phyloP scores from a whole-genome alignment of 2,329 filamentous ascomycete genomes.

The Apiospora rasikravindrae region DNA sequence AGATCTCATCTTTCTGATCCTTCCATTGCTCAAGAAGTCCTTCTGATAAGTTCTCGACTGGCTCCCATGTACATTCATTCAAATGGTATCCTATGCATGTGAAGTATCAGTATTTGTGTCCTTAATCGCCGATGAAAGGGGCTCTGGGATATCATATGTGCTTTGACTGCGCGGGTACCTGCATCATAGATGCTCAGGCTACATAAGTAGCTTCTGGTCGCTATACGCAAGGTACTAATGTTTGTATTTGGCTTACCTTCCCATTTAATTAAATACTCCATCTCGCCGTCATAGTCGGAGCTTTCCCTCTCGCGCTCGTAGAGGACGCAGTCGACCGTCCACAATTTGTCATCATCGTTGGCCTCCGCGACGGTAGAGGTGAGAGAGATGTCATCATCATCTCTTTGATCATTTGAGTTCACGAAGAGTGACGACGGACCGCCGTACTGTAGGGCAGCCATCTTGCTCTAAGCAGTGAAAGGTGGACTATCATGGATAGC shows the following conservation, averaged over 20 bases:
- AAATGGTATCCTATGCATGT: conserved; percentile 51
- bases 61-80: conserved; percentile 63
- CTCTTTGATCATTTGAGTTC: conserved; percentile 21
- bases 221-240: neutral
- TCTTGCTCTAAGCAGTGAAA: neutral
- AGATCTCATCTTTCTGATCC: conserved; percentile 43
- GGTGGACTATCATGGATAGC: neutral
- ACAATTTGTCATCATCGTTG: conserved; percentile 51
- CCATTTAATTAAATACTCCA: conserved; percentile 69
- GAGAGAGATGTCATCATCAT: conserved; percentile 56
- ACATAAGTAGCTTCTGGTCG: neutral
- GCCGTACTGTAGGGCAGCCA: neutral
- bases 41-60: conserved; percentile 46
- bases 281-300: conserved; percentile 34
- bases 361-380: conserved; percentile 52
- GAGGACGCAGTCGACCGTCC: conserved; percentile 59
- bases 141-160: neutral
- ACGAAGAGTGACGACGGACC: conserved; percentile 21
- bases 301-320: conserved; percentile 45
- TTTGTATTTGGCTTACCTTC: conserved; percentile 34
- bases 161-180: neutral
- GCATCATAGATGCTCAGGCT: neutral
- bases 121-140: neutral
- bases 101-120: neutral
- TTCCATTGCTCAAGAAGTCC: conserved; percentile 51